These are phyloP conservation scores for Dioscorea zingiberensis DNA, from an alignment of 106 monocot genomes.

Conservation along the genomic window DNA sequence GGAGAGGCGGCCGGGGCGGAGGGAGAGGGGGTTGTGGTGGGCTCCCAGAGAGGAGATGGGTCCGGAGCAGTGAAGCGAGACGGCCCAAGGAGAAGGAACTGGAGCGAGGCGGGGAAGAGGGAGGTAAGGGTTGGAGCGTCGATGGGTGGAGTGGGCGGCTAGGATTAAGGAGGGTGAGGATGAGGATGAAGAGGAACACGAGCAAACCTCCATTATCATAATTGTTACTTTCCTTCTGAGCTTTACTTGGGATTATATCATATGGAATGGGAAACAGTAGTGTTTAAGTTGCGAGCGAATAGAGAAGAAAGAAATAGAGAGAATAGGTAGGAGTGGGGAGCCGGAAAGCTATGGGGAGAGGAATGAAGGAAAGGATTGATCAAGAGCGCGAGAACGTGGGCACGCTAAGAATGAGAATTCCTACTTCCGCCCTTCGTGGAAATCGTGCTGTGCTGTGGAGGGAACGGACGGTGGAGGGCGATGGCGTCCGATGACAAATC, in stretches of 20 bases:
- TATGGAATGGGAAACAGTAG: background rate
- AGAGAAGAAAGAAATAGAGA: too few relatives aligned
- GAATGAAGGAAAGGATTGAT: background rate
- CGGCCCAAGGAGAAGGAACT: background rate
- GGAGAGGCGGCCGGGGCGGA: background rate
- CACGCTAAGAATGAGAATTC: background rate
- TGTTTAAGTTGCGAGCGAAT: too few relatives aligned
- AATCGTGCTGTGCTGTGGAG: too few relatives aligned
- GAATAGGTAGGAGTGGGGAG: too few relatives aligned
- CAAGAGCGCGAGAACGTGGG: background rate
- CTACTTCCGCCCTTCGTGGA: too few relatives aligned
- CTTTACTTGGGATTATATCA: background rate
- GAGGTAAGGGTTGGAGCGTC: background rate
- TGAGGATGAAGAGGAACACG: conserved; percentile 3
- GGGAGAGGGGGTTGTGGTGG: conserved; percentile 8
- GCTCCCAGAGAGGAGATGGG: background rate
- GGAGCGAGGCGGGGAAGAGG: background rate
- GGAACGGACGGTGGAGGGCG: background rate
- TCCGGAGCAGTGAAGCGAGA: too few relatives aligned
- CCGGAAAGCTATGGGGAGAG: background rate
- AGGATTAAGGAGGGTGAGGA: conserved; percentile 13
- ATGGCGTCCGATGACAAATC: background rate
- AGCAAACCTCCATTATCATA: conserved; percentile 3
- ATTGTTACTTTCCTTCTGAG: background rate
- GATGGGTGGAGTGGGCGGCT: background rate